Percentiles rank a stretch among this genome's conserved stretches.
Conservation (phyloP, 805 yeast species). For the Candida sphagnicola region DNA sequence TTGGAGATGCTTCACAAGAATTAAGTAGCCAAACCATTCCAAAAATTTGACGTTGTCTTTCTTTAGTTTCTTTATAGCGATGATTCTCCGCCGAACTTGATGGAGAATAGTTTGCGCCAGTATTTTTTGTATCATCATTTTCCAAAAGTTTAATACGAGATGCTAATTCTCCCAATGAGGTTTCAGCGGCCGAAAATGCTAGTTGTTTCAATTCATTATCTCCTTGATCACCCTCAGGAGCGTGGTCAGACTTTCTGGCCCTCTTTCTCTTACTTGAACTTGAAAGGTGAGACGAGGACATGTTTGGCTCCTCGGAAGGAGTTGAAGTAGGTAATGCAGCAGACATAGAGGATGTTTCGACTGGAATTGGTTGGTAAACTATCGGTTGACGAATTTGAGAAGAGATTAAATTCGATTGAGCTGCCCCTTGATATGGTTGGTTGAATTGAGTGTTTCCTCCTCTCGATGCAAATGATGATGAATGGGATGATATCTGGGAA, state of each 20-base stretch:
- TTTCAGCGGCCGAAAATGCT: slow-evolving; percentile 28
- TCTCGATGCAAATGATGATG: slow-evolving; percentile 1
- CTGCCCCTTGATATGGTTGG: slow-evolving; percentile 3
- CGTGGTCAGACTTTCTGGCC: slow-evolving; percentile 26
- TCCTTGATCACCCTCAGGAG: slow-evolving; percentile 30
- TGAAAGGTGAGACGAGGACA: not conserved
- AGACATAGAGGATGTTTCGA: not conserved
- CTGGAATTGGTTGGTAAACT: not conserved
- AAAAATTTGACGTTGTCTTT: slow-evolving; percentile 68
- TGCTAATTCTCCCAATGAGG: slow-evolving; percentile 43
- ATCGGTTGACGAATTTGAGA: slow-evolving; percentile 1
- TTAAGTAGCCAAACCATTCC: slow-evolving; percentile 79
- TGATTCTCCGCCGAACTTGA: slow-evolving; percentile 6
- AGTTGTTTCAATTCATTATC: slow-evolving; percentile 34
- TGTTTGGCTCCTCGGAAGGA: not conserved
- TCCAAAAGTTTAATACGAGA: slow-evolving; percentile 43
- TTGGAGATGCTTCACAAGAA: slow-evolving; percentile 50
- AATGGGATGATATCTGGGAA: no score
- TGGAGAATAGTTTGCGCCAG: slow-evolving; percentile 4
- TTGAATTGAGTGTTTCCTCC: slow-evolving; percentile 1
- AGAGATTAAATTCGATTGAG: not conserved
- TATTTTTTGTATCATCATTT: slow-evolving; percentile 13
- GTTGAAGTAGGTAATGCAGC: not conserved
- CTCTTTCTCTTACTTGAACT: slow-evolving; percentile 15
- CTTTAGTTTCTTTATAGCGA: slow-evolving; percentile 26